These are phyloP conservation scores for Thermomyces lanuginosus DNA, from an alignment of 2,329 filamentous ascomycete genomes.

Conservation along the genomic window DNA sequence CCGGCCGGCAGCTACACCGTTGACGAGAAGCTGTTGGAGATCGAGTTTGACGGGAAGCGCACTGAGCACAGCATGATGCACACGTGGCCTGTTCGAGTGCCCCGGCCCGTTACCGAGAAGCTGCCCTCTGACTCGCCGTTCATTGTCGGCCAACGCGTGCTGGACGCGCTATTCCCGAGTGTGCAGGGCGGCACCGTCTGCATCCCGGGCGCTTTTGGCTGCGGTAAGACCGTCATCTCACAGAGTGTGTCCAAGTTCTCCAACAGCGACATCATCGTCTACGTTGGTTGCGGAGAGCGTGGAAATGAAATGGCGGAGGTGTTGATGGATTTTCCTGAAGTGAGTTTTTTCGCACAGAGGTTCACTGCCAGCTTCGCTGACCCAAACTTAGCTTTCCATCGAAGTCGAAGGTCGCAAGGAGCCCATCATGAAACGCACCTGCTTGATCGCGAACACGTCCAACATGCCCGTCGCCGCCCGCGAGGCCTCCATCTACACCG, in stretches of 20 bases:
- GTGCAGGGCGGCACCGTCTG: slow-evolving; percentile 96
- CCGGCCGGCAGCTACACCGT: slow-evolving; percentile 87
- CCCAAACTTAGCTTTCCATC: slow-evolving; percentile 54
- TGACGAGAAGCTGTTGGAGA: slow-evolving; percentile 79
- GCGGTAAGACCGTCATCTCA: slow-evolving; percentile 97
- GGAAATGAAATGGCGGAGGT: slow-evolving; percentile 99
- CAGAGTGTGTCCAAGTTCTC: slow-evolving; percentile 99
- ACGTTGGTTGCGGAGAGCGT: slow-evolving; percentile 84
- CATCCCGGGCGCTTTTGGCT: slow-evolving; percentile 95
- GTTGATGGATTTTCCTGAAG: slow-evolving; percentile 95
- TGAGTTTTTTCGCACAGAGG: slow-evolving; percentile 14
- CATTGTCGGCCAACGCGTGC: slow-evolving; percentile 88
- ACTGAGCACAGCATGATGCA: slow-evolving; percentile 97
- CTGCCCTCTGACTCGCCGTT: slow-evolving; percentile 78
- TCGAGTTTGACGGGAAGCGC: slow-evolving; percentile 95
- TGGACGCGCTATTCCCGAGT: slow-evolving; percentile 89
- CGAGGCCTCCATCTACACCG: slow-evolving; percentile 97
- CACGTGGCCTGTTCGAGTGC: slow-evolving; percentile 92
- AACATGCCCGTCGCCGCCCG: slow-evolving; percentile 99
- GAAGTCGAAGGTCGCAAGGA: slow-evolving; percentile 87
- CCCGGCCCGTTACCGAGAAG: slow-evolving; percentile 82
- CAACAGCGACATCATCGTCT: slow-evolving; percentile 97
- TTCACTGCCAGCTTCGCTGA: slow-evolving; percentile 7
- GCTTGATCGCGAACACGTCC: slow-evolving; percentile 94
- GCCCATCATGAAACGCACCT: slow-evolving; percentile 99